Percentiles rank a stretch among this genome's conserved stretches.
Evolutionary conservation across 176 grass and related monocot genomes (phyloP).

Genomic region (Zea mays): DNA sequence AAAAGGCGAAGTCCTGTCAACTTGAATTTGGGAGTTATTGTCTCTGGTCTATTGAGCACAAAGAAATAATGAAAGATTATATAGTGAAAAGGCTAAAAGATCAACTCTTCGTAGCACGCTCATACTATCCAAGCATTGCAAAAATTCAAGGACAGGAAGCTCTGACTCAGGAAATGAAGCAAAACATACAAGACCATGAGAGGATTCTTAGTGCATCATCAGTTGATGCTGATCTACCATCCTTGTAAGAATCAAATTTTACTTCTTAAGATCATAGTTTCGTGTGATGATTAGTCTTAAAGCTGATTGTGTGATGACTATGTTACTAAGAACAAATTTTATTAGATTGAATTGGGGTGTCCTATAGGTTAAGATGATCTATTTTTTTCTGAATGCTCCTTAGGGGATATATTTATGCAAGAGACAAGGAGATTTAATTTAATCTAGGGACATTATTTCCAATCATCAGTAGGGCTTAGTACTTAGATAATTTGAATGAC

Average conservation of each 20-base stretch:
- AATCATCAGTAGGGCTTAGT: not conserved
- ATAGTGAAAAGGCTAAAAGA: slow-evolving; percentile 68
- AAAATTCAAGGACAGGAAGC: slow-evolving; percentile 63
- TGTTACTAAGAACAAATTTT: not conserved
- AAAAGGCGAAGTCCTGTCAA: slow-evolving; percentile 61
- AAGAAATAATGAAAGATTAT: slow-evolving; percentile 70
- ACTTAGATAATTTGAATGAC: slow-evolving; percentile 30
- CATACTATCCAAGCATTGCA: slow-evolving; percentile 74
- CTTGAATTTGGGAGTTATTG: slow-evolving; percentile 96
- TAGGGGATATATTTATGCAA: not conserved
- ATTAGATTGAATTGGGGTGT: slow-evolving; percentile 7
- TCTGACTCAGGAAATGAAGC: slow-evolving; percentile 61
- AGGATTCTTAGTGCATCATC: slow-evolving; percentile 65
- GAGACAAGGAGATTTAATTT: slow-evolving; percentile 7
- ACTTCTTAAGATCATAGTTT: not conserved
- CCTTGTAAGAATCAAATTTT: slow-evolving; percentile 59
- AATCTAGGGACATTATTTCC: not conserved
- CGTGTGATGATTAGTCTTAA: slow-evolving; percentile 28
- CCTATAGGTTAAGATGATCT: not conserved
- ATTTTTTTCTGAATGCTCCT: not conserved
- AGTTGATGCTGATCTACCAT: slow-evolving; percentile 80
- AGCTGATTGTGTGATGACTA: slow-evolving; percentile 10
- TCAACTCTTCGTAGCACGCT: slow-evolving; percentile 71
- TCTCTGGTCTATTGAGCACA: slow-evolving; percentile 83
- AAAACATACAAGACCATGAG: slow-evolving; percentile 80